Percentiles rank a stretch among this genome's conserved stretches.
Conservation (phyloP, 768 basidiomycete species). For the Auricularia cornea region DNA sequence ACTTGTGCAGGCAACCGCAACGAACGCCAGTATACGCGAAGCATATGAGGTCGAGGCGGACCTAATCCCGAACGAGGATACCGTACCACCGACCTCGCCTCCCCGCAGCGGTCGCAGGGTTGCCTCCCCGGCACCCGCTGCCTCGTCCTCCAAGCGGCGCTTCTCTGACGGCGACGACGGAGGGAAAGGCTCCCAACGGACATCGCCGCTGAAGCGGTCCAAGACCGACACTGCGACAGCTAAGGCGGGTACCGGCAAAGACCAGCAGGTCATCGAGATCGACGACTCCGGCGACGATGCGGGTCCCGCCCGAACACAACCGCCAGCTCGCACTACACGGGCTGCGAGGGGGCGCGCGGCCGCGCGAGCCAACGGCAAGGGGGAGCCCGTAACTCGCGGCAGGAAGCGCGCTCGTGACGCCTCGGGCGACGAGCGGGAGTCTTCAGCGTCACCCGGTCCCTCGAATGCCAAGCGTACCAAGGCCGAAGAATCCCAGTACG, state of each 20-base stretch:
- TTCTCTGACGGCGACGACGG: background rate
- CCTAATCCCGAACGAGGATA: background rate
- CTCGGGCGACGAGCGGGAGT: background rate
- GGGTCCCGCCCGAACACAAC: too few species aligned
- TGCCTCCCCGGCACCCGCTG: background rate
- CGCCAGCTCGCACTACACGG: background rate
- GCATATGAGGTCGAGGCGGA: slow-evolving; percentile 7
- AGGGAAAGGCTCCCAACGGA: background rate
- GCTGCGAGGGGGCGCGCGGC: background rate
- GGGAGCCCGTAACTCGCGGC: background rate
- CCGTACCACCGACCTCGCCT: background rate
- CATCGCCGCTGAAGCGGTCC: background rate
- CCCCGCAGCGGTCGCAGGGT: background rate
- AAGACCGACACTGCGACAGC: too few species aligned
- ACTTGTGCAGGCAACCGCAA: background rate
- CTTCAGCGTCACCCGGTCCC: background rate
- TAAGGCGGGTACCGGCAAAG: too few species aligned
- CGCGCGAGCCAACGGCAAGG: background rate
- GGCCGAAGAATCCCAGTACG: background rate
- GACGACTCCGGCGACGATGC: too few species aligned
- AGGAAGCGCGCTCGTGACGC: background rate
- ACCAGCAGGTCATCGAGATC: too few species aligned
- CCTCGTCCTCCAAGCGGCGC: slow-evolving; percentile 1
- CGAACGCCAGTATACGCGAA: slow-evolving; percentile 5
- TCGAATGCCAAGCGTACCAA: background rate